These are phyloP conservation scores for Solanum dulcamara DNA, from an alignment of 257 asterid genomes.

Conservation along the genomic window DNA sequence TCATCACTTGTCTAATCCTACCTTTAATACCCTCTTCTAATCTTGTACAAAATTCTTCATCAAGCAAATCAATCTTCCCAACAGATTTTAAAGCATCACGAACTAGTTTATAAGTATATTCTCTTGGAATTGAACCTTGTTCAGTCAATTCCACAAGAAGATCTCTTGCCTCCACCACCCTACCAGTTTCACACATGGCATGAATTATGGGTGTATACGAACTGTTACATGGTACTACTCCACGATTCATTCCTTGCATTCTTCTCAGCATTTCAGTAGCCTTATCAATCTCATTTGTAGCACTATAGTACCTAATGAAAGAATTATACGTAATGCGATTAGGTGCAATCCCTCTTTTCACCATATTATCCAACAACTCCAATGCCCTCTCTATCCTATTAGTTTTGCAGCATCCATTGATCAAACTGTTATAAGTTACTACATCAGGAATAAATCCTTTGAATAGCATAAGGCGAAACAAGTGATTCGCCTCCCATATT, in stretches of 20 bases:
- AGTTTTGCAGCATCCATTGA: constrained; percentile 90
- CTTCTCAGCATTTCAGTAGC: constrained; percentile 73
- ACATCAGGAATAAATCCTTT: constrained; percentile 87
- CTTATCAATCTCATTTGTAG: constrained; percentile 68
- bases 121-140: constrained; percentile 77
- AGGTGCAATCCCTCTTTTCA: constrained; percentile 52
- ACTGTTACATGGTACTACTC: constrained; percentile 53
- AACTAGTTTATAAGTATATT: constrained; percentile 40
- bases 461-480: constrained; percentile 75
- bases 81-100: constrained; percentile 24
- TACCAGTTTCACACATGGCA: constrained; percentile 68
- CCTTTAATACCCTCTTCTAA: constrained; percentile 48
- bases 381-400: constrained; percentile 73
- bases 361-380: constrained; percentile 83
- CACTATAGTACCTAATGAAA: constrained; percentile 72
- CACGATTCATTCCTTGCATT: constrained; percentile 58
- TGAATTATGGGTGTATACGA: constrained; percentile 76
- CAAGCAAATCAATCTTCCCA: constrained; percentile 38
- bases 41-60: constrained; percentile 11
- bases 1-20: constrained; percentile 43
- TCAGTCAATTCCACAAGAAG: constrained; percentile 52
- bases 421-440: constrained; percentile 84
- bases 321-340: constrained; percentile 76
- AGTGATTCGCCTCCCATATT: constrained; percentile 89
- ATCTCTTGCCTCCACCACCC: constrained; percentile 53